phyloP scores from a whole-genome alignment of 2,329 filamentous ascomycete species.

The Plenodomus biglobosus region DNA sequence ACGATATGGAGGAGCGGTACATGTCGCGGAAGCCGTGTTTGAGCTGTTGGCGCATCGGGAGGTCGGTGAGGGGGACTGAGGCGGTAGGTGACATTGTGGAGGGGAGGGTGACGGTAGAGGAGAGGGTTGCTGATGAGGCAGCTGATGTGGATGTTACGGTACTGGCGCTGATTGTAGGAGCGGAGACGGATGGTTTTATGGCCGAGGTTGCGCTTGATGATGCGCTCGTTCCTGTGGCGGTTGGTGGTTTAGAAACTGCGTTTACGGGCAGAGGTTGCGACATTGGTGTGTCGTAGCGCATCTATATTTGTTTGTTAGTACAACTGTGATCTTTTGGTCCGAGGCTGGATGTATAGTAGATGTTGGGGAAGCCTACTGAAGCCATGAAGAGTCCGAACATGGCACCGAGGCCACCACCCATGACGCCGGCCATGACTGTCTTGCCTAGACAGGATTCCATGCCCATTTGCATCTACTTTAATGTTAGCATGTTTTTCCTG shows the following conservation, averaged over 20 bases:
- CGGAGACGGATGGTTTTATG: conserved; percentile 18
- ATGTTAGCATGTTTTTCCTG: conserved; percentile 5
- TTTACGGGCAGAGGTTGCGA: conserved; percentile 48
- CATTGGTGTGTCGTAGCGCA: conserved; percentile 96
- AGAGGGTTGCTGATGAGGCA: conserved; percentile 47
- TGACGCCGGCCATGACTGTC: conserved; percentile 83
- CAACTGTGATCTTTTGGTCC: not conserved
- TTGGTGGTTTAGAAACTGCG: conserved; percentile 27
- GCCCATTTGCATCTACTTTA: conserved; percentile 68
- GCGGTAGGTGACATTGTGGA: conserved; percentile 42
- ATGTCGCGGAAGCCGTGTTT: conserved; percentile 90
- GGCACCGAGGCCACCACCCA: conserved; percentile 92
- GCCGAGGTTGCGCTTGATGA: conserved; percentile 5
- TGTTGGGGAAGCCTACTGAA: conserved; percentile 67
- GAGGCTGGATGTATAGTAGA: not conserved
- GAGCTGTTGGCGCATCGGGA: conserved; percentile 84
- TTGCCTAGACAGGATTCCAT: conserved; percentile 96
- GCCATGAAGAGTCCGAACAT: conserved; percentile 98
- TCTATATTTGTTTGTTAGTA: conserved; percentile 57
- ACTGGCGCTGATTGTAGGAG: conserved; percentile 5
- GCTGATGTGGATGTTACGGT: conserved; percentile 5
- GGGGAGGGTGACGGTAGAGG: conserved; percentile 62
- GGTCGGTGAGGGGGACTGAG: conserved; percentile 54
- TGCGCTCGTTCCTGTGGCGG: conserved; percentile 46
- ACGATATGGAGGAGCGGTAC: conserved; percentile 78